Conservation (phyloP, 495 filamentous ascomycete species). For the Coniosporium apollinis region DNA sequence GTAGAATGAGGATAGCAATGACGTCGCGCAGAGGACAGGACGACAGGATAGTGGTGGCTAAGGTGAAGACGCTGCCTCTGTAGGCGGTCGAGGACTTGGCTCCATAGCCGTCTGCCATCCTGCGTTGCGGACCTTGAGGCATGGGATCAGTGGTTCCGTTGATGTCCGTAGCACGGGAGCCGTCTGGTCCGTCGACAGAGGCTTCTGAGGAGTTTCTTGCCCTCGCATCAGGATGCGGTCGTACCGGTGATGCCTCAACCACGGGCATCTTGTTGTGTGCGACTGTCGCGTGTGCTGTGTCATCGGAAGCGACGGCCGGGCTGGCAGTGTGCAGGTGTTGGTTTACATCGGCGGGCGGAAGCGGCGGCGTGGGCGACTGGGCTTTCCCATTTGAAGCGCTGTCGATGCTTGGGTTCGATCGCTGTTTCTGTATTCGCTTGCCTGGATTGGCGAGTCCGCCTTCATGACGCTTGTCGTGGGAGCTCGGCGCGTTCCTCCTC, state of each 20-base stretch:
- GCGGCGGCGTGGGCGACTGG: slow-evolving; percentile 27
- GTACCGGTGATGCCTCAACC: slow-evolving; percentile 2
- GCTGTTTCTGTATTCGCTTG: slow-evolving; percentile 60
- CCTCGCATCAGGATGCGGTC: slow-evolving; percentile 3
- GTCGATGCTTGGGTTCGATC: slow-evolving; percentile 45
- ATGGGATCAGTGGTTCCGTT: too few species aligned
- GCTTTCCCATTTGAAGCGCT: slow-evolving; percentile 33
- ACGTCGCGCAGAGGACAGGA: slow-evolving; percentile 90
- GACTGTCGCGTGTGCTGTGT: slow-evolving; percentile 6
- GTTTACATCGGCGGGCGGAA: slow-evolving; percentile 10
- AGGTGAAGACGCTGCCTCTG: slow-evolving; percentile 45
- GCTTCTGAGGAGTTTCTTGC: too few species aligned
- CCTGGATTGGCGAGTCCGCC: slow-evolving; percentile 73
- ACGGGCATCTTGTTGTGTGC: slow-evolving; percentile 4
- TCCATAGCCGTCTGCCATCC: not conserved
- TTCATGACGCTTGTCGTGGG: slow-evolving; percentile 69
- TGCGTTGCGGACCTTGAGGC: not conserved
- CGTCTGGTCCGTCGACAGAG: too few species aligned
- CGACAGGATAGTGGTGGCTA: slow-evolving; percentile 70
- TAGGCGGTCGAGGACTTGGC: slow-evolving; percentile 27
- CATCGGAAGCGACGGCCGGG: slow-evolving; percentile 1
- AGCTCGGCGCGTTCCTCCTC: slow-evolving; percentile 36
- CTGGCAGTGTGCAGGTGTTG: too few species aligned
- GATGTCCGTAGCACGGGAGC: too few species aligned
- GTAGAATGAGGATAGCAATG: slow-evolving; percentile 92